phyloP scores from a whole-genome alignment of 2,329 filamentous ascomycete species.

The Arthroderma uncinatum region DNA sequence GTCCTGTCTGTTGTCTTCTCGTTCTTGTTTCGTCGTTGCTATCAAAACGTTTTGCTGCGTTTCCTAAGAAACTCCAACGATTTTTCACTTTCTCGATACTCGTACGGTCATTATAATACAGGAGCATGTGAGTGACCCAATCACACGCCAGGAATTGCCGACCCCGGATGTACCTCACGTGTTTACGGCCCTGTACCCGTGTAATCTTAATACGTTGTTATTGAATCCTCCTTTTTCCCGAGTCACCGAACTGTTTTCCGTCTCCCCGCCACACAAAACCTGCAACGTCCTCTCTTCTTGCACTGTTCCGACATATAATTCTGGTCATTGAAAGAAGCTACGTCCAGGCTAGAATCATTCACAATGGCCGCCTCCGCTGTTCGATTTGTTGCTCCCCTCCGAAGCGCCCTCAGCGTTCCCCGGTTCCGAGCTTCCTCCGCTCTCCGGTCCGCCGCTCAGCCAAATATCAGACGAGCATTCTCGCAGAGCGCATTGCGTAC shows the following conservation, averaged over 20 bases:
- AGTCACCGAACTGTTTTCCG: conserved; percentile 3
- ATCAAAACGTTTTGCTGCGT: neutral
- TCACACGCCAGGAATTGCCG: neutral
- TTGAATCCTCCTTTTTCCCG: neutral
- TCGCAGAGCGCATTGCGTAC: conserved; percentile 33
- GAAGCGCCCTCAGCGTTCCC: conserved; percentile 11
- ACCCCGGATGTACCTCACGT: neutral
- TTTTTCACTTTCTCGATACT: neutral
- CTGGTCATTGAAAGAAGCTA: neutral
- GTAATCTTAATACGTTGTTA: neutral
- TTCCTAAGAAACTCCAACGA: neutral
- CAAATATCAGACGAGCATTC: conserved; percentile 25
- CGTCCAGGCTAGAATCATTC: neutral
- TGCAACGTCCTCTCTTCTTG: neutral
- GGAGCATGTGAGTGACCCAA: neutral
- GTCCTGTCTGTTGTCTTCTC: neutral
- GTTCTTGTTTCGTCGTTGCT: neutral
- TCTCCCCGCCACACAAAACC: conserved; percentile 1
- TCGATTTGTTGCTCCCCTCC: conserved; percentile 13
- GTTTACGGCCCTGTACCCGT: neutral
- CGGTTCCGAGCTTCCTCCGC: conserved; percentile 11
- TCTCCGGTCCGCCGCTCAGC: conserved; percentile 10
- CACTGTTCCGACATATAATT: neutral
- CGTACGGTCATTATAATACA: neutral
- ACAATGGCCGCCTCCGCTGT: conserved; percentile 31